Evolutionary conservation across 2,329 filamentous ascomycete genomes (phyloP).

Genomic region (Fusarium nanum): DNA sequence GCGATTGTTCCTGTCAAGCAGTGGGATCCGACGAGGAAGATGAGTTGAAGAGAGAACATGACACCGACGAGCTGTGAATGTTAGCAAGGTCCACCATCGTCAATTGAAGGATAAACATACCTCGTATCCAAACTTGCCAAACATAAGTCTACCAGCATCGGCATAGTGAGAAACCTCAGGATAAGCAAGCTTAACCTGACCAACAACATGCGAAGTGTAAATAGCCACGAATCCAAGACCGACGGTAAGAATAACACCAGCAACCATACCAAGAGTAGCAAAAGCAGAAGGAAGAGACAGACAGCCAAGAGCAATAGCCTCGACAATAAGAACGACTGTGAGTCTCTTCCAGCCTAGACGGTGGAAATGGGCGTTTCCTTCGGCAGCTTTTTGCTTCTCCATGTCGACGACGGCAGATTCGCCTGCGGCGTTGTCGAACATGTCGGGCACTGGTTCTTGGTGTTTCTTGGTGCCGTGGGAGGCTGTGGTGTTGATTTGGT

Average conservation of each 20-base stretch:
- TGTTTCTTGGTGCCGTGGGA: slow-evolving; percentile 21
- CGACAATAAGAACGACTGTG: slow-evolving; percentile 66
- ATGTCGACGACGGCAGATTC: slow-evolving; percentile 57
- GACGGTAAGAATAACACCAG: slow-evolving; percentile 58
- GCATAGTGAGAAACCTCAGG: slow-evolving; percentile 74
- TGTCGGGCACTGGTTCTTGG: slow-evolving; percentile 36
- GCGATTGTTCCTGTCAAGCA: slow-evolving; percentile 76
- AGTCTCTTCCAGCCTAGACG: slow-evolving; percentile 68
- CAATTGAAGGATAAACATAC: neutral
- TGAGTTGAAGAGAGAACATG: slow-evolving; percentile 71
- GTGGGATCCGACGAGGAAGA: slow-evolving; percentile 79
- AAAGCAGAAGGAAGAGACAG: slow-evolving; percentile 64
- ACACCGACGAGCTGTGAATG: slow-evolving; percentile 61
- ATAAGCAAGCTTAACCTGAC: slow-evolving; percentile 60
- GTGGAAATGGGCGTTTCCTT: slow-evolving; percentile 62
- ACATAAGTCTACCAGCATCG: slow-evolving; percentile 72
- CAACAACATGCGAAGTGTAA: slow-evolving; percentile 61
- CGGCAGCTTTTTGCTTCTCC: slow-evolving; percentile 59
- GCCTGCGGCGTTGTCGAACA: slow-evolving; percentile 47
- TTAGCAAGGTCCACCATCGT: too few relatives aligned
- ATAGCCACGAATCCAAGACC: slow-evolving; percentile 60
- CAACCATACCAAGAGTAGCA: slow-evolving; percentile 65
- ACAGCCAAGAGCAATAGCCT: slow-evolving; percentile 66
- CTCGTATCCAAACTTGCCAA: slow-evolving; percentile 70
- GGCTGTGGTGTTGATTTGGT: slow-evolving; percentile 33